Evolutionary conservation across 2,329 filamentous ascomycete species (phyloP), one percentile per base, ranked within the genome.

Genomic region (Colletotrichum spinosum): DNA sequence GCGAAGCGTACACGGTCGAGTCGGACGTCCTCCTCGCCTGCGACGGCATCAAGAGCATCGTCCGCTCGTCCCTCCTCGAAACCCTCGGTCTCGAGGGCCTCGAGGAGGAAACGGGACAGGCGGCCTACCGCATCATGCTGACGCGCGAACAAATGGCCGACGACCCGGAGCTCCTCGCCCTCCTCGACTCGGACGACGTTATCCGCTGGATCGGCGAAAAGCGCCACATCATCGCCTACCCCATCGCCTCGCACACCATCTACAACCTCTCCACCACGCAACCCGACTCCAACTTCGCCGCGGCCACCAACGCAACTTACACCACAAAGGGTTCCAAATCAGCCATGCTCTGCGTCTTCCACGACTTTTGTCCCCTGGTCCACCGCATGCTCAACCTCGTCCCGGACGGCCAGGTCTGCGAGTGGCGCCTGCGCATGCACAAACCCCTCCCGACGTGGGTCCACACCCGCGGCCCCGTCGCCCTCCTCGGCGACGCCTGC

Each of bases 121-220:
- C 92, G 0, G 90, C 91, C 3, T 94, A 94, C 79, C 87, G 92
- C 11, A 92, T 94, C 76, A 91, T 94, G 86, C 83, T 94, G 15
- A 86, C 84, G 1, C 86, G 91, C 11, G 83, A 87, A 37, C 83
- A 90, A 64, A 91, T 94, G 86, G 77, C 83, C 60, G 70, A 85
- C 25, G 90, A 94, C 70, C 84, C 90, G 0, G 90, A 92, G 68
- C 81, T 93, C 52, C 80, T 90, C 57, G 83, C 79, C n/a, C 83
- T 94, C 9, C 81, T 94, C 25, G 87, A 92, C 69, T 82, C 84
- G 48, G 86, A 93, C 71, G 81, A 84, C 53, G 91, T 91, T 3
- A 89, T 88, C 44, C 86, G 92, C 54, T 94, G 91, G 92, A 90
- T 94, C 55, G 92, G 92, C 38, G 88, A 89, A 73, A 86, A 86